A percentile compares a stretch with the other conserved stretches of the same genome.
Evolutionary conservation across 2,329 filamentous ascomycete species (phyloP).

Genomic region (Stagonosporopsis chrysanthemi): DNA sequence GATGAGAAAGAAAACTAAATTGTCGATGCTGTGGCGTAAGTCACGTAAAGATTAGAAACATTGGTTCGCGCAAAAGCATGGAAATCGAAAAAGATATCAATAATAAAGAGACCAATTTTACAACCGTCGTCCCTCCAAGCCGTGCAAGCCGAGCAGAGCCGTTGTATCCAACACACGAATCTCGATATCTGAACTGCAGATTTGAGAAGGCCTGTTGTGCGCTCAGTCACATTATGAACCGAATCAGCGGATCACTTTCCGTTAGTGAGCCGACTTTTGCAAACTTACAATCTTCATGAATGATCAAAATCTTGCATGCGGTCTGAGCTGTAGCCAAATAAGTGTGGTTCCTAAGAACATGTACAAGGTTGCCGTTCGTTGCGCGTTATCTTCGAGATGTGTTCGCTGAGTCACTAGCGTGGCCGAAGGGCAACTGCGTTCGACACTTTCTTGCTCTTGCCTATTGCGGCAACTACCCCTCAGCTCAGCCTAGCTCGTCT

Average conservation of each 20-base stretch:
- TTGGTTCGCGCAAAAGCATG: too few relatives aligned
- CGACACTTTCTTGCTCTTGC: conserved; percentile 5
- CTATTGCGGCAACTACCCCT: background rate
- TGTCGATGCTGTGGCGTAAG: background rate
- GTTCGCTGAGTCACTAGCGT: conserved; percentile 9
- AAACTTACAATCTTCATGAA: too few relatives aligned
- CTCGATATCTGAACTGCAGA: too few relatives aligned
- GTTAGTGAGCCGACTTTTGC: background rate
- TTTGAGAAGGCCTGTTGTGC: too few relatives aligned
- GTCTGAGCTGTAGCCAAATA: too few relatives aligned
- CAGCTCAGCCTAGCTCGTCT: background rate
- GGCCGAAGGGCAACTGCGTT: conserved; percentile 15
- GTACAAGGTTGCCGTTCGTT: background rate
- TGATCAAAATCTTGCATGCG: too few relatives aligned
- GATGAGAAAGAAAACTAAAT: background rate
- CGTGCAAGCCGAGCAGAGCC: background rate
- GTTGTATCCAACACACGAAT: too few relatives aligned
- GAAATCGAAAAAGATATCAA: too few relatives aligned
- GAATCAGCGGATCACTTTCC: background rate
- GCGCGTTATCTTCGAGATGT: background rate
- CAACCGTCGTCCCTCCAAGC: too few relatives aligned
- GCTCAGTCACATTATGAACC: too few relatives aligned
- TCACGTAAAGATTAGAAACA: background rate
- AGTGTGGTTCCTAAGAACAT: background rate
- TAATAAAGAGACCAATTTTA: too few relatives aligned